Conservation (phyloP, 306 rosid genomes). For the Prunus padus region DNA sequence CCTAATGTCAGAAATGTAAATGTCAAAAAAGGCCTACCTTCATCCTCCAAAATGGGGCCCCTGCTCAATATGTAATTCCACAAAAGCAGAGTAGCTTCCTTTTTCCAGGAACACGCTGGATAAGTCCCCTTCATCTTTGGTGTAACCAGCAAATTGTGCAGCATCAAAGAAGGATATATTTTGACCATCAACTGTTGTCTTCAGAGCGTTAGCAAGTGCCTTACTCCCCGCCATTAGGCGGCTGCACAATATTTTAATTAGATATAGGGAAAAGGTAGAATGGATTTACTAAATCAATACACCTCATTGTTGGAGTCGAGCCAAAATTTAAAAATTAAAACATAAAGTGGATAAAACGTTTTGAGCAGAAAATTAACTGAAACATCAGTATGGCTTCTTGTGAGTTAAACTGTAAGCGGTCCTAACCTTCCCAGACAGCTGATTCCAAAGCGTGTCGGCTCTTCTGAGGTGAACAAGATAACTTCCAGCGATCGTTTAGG, state of each 20-base stretch:
- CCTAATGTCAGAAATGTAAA: slow-evolving; percentile 10
- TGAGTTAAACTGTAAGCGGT: slow-evolving; percentile 13
- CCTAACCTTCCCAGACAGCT: slow-evolving; percentile 93
- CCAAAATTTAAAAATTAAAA: not conserved
- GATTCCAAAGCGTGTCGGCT: slow-evolving; percentile 93
- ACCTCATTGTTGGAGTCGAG: not conserved
- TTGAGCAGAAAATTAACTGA: not conserved
- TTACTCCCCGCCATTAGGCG: slow-evolving; percentile 80
- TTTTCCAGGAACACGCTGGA: slow-evolving; percentile 65
- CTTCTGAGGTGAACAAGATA: slow-evolving; percentile 92
- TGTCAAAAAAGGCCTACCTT: slow-evolving; percentile 46
- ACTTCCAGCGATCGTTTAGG: slow-evolving; percentile 81
- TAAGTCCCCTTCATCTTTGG: slow-evolving; percentile 51
- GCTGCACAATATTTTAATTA: slow-evolving; percentile 46
- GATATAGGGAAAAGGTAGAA: slow-evolving; percentile 24
- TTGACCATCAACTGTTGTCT: slow-evolving; percentile 64
- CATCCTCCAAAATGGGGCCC: slow-evolving; percentile 93
- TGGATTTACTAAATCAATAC: not conserved
- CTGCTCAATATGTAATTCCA: slow-evolving; percentile 94
- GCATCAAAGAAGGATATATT: slow-evolving; percentile 80
- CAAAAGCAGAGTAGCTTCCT: slow-evolving; percentile 84
- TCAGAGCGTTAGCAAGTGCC: slow-evolving; percentile 59
- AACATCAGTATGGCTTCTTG: slow-evolving; percentile 18
- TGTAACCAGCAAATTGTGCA: slow-evolving; percentile 79
- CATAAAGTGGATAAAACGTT: not conserved